Evolutionary conservation across 495 filamentous ascomycete genomes (phyloP).

Genomic region (Cercophora samala): DNA sequence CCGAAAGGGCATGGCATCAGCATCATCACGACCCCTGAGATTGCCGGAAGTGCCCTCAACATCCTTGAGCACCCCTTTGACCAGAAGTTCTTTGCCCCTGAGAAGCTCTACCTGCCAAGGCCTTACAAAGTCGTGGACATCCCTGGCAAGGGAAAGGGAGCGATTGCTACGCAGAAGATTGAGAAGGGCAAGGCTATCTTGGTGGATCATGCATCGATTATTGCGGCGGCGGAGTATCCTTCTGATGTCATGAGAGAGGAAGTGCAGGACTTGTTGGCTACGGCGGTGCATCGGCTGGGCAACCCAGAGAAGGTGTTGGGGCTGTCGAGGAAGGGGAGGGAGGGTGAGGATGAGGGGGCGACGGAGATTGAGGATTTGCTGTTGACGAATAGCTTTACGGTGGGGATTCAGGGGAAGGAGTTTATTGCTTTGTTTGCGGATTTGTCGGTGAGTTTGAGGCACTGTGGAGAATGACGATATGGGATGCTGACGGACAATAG

Average conservation of each 20-base stretch:
- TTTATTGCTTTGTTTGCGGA: slow-evolving; percentile 34
- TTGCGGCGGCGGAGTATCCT: slow-evolving; percentile 30
- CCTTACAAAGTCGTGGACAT: slow-evolving; percentile 30
- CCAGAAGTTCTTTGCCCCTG: slow-evolving; percentile 18
- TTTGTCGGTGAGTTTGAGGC: slow-evolving; percentile 29
- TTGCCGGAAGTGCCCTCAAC: slow-evolving; percentile 26
- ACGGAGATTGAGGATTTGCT: slow-evolving; percentile 65
- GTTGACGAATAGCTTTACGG: slow-evolving; percentile 52
- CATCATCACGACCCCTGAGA: slow-evolving; percentile 36
- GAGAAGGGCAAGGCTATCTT: slow-evolving; percentile 29
- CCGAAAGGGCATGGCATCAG: slow-evolving; percentile 27
- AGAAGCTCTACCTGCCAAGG: slow-evolving; percentile 9
- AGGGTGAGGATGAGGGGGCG: slow-evolving; percentile 56
- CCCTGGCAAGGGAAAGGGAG: slow-evolving; percentile 33
- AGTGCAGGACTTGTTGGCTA: slow-evolving; percentile 29
- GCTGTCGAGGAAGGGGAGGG: slow-evolving; percentile 60
- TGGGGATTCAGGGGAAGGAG: slow-evolving; percentile 26
- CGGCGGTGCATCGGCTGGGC: slow-evolving; percentile 25
- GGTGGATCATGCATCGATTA: slow-evolving; percentile 28
- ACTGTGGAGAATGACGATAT: neutral
- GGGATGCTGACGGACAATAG: slow-evolving; percentile 18
- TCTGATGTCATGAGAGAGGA: slow-evolving; percentile 25
- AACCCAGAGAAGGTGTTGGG: slow-evolving; percentile 24
- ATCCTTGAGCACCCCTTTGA: slow-evolving; percentile 22
- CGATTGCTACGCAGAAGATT: slow-evolving; percentile 30